Evolutionary conservation across 257 asterid genomes (phyloP).

Genomic region (Solanum chmielewskii): DNA sequence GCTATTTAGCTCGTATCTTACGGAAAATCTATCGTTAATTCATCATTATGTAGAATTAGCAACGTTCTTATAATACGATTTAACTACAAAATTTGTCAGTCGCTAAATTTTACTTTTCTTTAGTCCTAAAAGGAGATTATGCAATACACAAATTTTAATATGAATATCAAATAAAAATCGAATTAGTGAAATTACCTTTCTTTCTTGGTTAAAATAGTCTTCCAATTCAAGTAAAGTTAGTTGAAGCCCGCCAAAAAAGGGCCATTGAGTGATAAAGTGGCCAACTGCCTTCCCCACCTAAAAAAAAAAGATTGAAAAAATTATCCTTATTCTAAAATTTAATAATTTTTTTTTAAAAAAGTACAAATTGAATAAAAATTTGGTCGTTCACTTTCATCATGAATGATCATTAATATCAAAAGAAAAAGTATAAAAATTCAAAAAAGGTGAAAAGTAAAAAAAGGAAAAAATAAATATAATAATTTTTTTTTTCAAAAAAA

Average conservation of each 20-base stretch:
- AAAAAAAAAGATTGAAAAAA: neutral
- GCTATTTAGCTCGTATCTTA: neutral
- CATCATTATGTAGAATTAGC: too few species aligned
- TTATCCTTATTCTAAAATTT: neutral
- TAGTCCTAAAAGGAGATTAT: too few species aligned
- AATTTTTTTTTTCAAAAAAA: neutral
- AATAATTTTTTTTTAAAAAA: neutral
- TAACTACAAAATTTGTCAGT: neutral
- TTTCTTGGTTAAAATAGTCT: slow-evolving; percentile 28
- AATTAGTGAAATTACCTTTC: slow-evolving; percentile 11
- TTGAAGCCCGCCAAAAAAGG: slow-evolving; percentile 22
- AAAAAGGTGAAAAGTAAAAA: slow-evolving; percentile 11
- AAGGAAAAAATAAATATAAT: neutral
- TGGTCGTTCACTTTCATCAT: slow-evolving; percentile 6
- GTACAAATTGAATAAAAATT: neutral
- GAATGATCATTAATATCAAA: slow-evolving; percentile 4
- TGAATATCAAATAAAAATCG: neutral
- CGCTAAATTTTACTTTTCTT: too few species aligned
- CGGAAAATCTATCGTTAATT: too few species aligned
- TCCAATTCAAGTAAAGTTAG: slow-evolving; percentile 51
- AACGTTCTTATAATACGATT: too few species aligned
- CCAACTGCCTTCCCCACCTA: slow-evolving; percentile 20
- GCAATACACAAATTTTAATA: neutral
- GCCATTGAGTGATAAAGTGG: slow-evolving; percentile 31
- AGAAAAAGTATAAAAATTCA: slow-evolving; percentile 12